Percentiles rank a stretch among this genome's conserved stretches.
Conservation (phyloP, 2,329 filamentous ascomycete genomes). For the Fusarium sp. region DNA sequence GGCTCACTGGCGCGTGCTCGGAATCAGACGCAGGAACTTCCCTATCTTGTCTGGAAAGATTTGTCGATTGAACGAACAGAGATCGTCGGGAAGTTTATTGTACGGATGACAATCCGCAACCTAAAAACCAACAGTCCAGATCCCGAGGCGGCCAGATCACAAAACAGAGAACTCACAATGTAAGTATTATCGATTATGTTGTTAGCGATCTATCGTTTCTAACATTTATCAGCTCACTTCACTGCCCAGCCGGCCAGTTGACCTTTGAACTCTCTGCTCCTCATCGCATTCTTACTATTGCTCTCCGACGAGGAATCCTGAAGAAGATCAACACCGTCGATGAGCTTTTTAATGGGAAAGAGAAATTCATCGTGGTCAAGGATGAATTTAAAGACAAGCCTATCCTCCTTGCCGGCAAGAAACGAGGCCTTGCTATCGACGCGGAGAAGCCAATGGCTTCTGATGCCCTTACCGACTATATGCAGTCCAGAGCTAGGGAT, state of each 20-base stretch:
- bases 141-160: too few species aligned
- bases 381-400: slow-evolving; percentile 3
- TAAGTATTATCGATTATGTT: too few species aligned
- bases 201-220: background rate
- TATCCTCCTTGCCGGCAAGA: background rate
- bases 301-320: background rate
- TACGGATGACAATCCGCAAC: too few species aligned
- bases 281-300: slow-evolving; percentile 5
- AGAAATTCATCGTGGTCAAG: background rate
- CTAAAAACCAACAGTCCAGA: too few species aligned
- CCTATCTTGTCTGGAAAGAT: too few species aligned
- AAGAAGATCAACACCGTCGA: background rate
- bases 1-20: too few species aligned
- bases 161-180: too few species aligned
- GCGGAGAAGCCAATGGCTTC: background rate
- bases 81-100: too few species aligned
- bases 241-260: background rate
- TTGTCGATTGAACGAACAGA: too few species aligned
- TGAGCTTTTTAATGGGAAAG: background rate
- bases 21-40: too few species aligned
- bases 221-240: background rate
- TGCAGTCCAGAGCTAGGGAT: background rate
- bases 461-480: background rate
- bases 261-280: slow-evolving; percentile 3
- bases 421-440: background rate